Evolutionary conservation across 768 basidiomycete species (phyloP), one percentile per base, ranked within the genome.

Genomic region (Termitomyces sp.): DNA sequence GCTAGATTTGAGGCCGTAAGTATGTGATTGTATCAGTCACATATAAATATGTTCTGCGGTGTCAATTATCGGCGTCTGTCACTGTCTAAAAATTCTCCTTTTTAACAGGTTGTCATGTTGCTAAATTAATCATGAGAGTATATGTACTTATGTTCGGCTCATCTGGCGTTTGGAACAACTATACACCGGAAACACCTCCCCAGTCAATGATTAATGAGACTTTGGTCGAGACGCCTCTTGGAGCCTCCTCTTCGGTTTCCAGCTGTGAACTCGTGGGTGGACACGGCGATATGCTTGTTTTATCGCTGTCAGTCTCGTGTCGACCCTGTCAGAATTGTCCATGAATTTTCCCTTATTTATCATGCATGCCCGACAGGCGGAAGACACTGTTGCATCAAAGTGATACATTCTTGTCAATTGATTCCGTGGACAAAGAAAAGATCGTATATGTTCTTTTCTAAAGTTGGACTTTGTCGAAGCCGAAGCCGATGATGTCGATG

Each of bases 291-390:
- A 18, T 41, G 39, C 4, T 4, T 16, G 24, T 5, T 26, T 37
- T 7, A 20, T 39, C 50, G 24, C 20, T 37, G 24, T 27, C 37
- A 39, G n/a, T 27, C n/a, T n/a, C 18, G 26, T 12, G 37, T 4
- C 51, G 36, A 26, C 51, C 51, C 51, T 52, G 37, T 27, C 51
- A 52, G 24, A 24, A 14, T 37, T 2, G 16, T 3, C 36, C 12
- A 27, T 39, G n/a, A 52, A 52, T 41, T 20, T 52, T 41, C 41
- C 51, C 51, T 52, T 52, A 52, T 52, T 39, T 6, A n/a, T 51
- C n/a, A 36, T 6, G 8, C 20, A n/a, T 5, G 20, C 13, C 6
- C 29, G 47, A 24, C 20, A 37, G 16, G 49, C 24, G 34, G 49
- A 50, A n/a, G 48, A 24, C 34, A 16, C 20, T 22, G 22, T 24